Percentiles rank a stretch among this genome's conserved stretches.
phyloP scores from a whole-genome alignment of 2,329 filamentous ascomycete genomes.

The Pseudogymnoascus sp. region DNA sequence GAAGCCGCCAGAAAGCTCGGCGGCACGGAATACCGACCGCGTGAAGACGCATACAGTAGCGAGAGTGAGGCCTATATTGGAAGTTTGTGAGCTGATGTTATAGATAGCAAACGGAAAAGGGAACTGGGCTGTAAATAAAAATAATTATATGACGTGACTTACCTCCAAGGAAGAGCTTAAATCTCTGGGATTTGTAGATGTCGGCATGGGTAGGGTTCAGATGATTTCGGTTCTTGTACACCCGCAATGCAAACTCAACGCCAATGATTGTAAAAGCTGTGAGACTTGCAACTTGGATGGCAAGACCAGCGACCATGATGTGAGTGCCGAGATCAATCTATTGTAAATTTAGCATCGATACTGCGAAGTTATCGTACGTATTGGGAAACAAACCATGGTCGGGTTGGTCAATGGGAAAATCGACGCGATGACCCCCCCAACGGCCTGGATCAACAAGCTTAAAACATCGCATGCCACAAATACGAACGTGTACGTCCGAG shows the following conservation, averaged over 20 bases:
- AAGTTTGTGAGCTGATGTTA: conserved; percentile 31
- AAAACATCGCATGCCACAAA: conserved; percentile 54
- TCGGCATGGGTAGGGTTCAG: conserved; percentile 11
- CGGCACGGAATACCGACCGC: conserved; percentile 46
- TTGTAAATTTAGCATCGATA: neutral
- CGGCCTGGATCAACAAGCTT: conserved; percentile 52
- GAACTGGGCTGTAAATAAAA: neutral
- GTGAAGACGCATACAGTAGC: conserved; percentile 46
- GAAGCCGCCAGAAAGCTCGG: conserved; percentile 48
- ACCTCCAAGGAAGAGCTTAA: conserved; percentile 15
- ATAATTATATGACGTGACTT: neutral
- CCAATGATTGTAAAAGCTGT: conserved; percentile 25
- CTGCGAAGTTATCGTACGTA: neutral
- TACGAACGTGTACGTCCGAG: conserved; percentile 46
- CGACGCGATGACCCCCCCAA: conserved; percentile 50
- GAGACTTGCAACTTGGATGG: conserved; percentile 48
- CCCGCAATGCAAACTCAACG: conserved; percentile 13
- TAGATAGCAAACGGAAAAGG: neutral
- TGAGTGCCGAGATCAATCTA: conserved; percentile 39
- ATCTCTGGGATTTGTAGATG: conserved; percentile 12
- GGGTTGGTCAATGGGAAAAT: conserved; percentile 31
- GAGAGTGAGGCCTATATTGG: conserved; percentile 33
- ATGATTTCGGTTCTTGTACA: neutral
- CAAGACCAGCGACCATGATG: conserved; percentile 52
- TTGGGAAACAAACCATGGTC: conserved; percentile 25